phyloP scores from a whole-genome alignment of 1,284 basidiomycete genomes.

The Wallemia hederae region DNA sequence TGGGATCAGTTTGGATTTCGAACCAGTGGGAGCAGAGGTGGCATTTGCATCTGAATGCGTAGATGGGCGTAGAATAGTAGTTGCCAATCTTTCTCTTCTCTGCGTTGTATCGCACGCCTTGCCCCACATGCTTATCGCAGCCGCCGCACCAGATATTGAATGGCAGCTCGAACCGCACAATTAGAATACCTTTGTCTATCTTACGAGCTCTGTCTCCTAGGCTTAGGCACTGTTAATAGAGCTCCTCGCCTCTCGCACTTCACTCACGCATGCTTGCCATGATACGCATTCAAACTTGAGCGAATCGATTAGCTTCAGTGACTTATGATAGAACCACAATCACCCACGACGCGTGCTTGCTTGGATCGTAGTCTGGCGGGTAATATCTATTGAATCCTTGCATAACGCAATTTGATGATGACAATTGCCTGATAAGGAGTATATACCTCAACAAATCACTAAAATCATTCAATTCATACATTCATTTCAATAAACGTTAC shows the following conservation, averaged over 20 bases:
- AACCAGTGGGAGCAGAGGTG: constrained; percentile 79
- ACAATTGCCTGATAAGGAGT: too few species aligned
- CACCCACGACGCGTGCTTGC: constrained; percentile 17
- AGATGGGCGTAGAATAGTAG: constrained; percentile 84
- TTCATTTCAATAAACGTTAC: not conserved
- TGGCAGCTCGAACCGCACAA: constrained; percentile 61
- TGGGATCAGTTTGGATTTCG: constrained; percentile 87
- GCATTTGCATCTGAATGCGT: constrained; percentile 83
- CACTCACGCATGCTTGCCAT: constrained; percentile 49
- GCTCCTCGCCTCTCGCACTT: constrained; percentile 2
- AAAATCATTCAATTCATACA: too few species aligned
- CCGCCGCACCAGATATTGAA: constrained; percentile 94
- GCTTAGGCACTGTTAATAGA: constrained; percentile 2
- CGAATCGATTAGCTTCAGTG: not conserved
- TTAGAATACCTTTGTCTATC: constrained; percentile 71
- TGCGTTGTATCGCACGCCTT: constrained; percentile 93
- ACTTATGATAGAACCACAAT: not conserved
- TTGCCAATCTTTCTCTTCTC: constrained; percentile 91
- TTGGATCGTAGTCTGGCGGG: constrained; percentile 66
- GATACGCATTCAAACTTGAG: constrained; percentile 10
- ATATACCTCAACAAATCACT: too few species aligned
- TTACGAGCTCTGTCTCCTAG: constrained; percentile 71
- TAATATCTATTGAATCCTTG: constrained; percentile 70
- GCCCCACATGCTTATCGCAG: constrained; percentile 80
- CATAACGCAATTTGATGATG: constrained; percentile 9